phyloP scores from a whole-genome alignment of 345 rosid genomes.

The Citrus reticulata region DNA sequence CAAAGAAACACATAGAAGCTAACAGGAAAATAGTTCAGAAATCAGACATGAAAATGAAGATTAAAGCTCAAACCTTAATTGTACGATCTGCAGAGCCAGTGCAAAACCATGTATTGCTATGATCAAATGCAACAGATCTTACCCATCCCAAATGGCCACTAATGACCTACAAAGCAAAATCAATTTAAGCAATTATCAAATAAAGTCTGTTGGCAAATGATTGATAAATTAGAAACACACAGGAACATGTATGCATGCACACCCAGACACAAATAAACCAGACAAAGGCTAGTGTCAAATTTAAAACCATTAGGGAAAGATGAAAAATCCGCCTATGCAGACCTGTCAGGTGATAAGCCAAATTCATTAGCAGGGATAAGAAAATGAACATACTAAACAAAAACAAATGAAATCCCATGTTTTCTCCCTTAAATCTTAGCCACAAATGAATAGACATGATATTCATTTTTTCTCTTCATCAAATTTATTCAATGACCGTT shows the following conservation, averaged over 20 bases:
- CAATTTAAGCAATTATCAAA: constrained; percentile 16
- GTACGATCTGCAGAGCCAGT: constrained; percentile 99
- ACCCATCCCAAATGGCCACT: constrained; percentile 99
- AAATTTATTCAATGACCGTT: background rate
- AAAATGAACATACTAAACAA: background rate
- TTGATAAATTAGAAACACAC: background rate
- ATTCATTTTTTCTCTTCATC: background rate
- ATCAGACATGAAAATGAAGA: background rate
- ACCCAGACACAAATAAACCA: background rate
- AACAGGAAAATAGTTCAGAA: background rate
- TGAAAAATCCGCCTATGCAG: background rate
- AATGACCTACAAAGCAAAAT: constrained; percentile 52
- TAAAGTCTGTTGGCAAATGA: constrained; percentile 2
- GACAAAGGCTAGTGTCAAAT: background rate
- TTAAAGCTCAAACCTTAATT: constrained; percentile 60
- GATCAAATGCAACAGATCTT: constrained; percentile 93
- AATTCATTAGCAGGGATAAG: background rate
- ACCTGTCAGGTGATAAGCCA: background rate
- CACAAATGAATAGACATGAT: background rate
- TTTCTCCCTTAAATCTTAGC: background rate
- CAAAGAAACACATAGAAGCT: background rate
- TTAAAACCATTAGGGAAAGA: background rate
- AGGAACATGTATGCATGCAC: background rate
- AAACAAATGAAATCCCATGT: background rate
- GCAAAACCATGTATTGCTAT: constrained; percentile 96